These are phyloP conservation scores for Oidiodendron maius DNA, from an alignment of 495 filamentous ascomycete species.

Conservation along the genomic window DNA sequence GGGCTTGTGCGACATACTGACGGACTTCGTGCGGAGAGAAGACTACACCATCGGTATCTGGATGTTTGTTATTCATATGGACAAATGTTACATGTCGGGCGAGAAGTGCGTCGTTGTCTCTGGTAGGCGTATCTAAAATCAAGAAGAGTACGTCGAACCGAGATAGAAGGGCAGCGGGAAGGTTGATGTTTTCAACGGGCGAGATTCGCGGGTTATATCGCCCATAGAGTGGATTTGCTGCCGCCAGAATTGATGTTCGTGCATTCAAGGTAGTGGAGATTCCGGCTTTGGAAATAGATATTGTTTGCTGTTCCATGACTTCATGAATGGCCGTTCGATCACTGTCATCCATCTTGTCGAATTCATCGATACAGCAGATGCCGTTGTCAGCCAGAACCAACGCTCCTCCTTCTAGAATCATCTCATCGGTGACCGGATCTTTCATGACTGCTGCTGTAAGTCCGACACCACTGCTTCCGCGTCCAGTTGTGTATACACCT, in stretches of 20 bases:
- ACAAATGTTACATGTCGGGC: conserved; percentile 94
- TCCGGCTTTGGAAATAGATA: conserved; percentile 96
- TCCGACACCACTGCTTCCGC: conserved; percentile 93
- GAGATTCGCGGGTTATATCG: conserved; percentile 96
- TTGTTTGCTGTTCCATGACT: conserved; percentile 99
- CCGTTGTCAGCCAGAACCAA: conserved; percentile 95
- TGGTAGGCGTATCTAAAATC: conserved; percentile 85
- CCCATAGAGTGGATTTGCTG: conserved; percentile 94
- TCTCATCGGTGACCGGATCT: conserved; percentile 96
- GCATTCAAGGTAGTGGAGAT: conserved; percentile 96
- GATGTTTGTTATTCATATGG: conserved; percentile 94
- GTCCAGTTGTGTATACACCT: conserved; percentile 95
- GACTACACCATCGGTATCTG: conserved; percentile 66
- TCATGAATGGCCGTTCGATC: conserved; percentile 98
- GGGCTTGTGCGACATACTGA: conserved; percentile 89
- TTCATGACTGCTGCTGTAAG: conserved; percentile 97
- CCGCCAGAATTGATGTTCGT: conserved; percentile 93
- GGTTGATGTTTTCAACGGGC: conserved; percentile 97
- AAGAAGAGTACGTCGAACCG: conserved; percentile 97
- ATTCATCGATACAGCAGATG: conserved; percentile 99
- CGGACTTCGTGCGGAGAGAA: conserved; percentile 90
- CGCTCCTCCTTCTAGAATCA: conserved; percentile 96
- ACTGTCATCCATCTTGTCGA: conserved; percentile 98
- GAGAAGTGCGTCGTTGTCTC: conserved; percentile 87
- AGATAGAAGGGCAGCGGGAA: conserved; percentile 89